phyloP scores from a whole-genome alignment of 140 eudicot genomes.

The Erigeron philadelphicus region DNA sequence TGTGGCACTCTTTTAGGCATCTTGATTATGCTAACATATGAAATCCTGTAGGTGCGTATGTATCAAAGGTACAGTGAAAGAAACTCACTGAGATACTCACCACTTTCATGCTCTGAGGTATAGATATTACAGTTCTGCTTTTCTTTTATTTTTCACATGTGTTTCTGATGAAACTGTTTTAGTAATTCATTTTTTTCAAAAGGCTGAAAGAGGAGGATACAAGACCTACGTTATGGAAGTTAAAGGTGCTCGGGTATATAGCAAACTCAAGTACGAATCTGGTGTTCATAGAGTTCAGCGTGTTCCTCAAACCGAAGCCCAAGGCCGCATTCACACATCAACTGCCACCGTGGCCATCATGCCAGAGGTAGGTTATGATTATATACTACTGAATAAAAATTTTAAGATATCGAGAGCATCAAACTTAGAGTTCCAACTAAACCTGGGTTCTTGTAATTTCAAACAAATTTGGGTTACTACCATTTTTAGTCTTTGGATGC shows the following conservation, averaged over 20 bases:
- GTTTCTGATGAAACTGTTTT: conserved; percentile 14
- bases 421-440: not conserved
- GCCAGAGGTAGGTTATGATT: conserved; percentile 72
- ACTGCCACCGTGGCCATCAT: conserved; percentile 98
- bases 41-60: conserved; percentile 73
- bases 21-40: conserved; percentile 18
- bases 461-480: not conserved
- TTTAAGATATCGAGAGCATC: conserved; percentile 1
- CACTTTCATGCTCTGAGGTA: conserved; percentile 90
- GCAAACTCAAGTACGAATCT: conserved; percentile 94
- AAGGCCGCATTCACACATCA: conserved; percentile 98
- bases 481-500: conserved; percentile 1
- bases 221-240: conserved; percentile 96
- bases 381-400: not conserved
- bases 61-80: conserved; percentile 82
- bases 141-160: not conserved
- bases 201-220: conserved; percentile 98
- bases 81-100: conserved; percentile 61
- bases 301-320: conserved; percentile 96
- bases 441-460: not conserved
- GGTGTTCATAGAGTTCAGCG: conserved; percentile 99
- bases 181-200: conserved; percentile 4
- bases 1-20: not conserved
- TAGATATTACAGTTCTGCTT: not conserved
- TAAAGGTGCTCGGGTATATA: conserved; percentile 84